These are phyloP conservation scores for Monilinia laxa DNA, from an alignment of 2,329 filamentous ascomycete genomes.

Conservation along the genomic window DNA sequence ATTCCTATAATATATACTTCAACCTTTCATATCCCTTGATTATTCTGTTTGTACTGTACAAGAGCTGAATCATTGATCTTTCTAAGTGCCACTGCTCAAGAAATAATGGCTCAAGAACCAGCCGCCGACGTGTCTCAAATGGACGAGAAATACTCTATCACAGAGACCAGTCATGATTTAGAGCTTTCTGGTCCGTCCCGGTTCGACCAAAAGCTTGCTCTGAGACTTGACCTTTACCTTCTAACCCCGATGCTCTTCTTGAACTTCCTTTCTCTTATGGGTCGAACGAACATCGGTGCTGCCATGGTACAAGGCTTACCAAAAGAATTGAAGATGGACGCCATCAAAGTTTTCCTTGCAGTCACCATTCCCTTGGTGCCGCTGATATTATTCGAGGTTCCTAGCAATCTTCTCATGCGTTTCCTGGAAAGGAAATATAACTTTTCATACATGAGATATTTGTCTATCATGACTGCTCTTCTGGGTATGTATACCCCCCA, in stretches of 20 bases:
- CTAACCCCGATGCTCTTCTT: conserved; percentile 37
- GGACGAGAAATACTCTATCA: conserved; percentile 10
- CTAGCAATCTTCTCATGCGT: conserved; percentile 41
- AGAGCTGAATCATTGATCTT: neutral
- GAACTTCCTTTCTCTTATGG: conserved; percentile 33
- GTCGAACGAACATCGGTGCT: conserved; percentile 25
- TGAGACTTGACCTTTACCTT: conserved; percentile 27
- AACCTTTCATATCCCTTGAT: neutral
- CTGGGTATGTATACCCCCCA: neutral
- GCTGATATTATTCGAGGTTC: conserved; percentile 41
- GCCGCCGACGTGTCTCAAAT: neutral
- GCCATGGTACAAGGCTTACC: conserved; percentile 31
- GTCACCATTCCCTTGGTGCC: conserved; percentile 46
- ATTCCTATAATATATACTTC: neutral
- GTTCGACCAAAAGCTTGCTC: conserved; percentile 22
- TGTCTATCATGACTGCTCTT: conserved; percentile 27
- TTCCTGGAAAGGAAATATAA: conserved; percentile 30
- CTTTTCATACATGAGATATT: conserved; percentile 32
- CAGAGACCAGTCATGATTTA: neutral
- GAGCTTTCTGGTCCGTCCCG: neutral
- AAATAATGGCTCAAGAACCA: neutral
- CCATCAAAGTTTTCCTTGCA: conserved; percentile 34
- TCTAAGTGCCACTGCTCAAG: neutral
- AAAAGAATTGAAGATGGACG: conserved; percentile 33
- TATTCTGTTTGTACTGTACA: neutral